phyloP scores from a whole-genome alignment of 352 stramenopile genomes.

The Phytophthora quininea region DNA sequence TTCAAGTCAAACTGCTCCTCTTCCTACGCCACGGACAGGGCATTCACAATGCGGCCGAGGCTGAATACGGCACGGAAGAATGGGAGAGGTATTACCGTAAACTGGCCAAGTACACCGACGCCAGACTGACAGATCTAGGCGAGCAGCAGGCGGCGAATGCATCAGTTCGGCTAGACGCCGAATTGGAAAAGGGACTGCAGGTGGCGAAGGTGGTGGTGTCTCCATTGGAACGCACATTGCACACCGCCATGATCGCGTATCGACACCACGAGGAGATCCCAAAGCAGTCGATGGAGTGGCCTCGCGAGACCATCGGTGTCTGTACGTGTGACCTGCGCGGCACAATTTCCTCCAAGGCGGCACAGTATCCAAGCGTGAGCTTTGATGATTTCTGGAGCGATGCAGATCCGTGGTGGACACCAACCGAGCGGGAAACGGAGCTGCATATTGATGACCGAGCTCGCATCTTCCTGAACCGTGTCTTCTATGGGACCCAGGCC shows the following conservation, averaged over 20 bases:
- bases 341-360: conserved; percentile 26
- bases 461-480: conserved; percentile 23
- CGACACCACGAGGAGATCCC: conserved; percentile 20
- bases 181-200: conserved; percentile 18
- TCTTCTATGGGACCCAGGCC: conserved; percentile 20
- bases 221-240: conserved; percentile 27
- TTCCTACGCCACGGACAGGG: conserved; percentile 37
- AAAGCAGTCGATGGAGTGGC: conserved; percentile 24
- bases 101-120: conserved; percentile 31
- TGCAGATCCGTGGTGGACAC: conserved; percentile 34
- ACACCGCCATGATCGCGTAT: conserved; percentile 30
- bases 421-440: conserved; percentile 27
- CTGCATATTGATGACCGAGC: conserved; percentile 21
- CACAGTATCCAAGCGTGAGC: conserved; percentile 24
- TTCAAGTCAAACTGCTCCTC: conserved; percentile 28
- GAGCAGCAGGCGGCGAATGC: conserved; percentile 26
- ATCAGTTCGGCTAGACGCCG: conserved; percentile 17
- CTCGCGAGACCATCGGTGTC: conserved; percentile 28
- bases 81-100: conserved; percentile 37
- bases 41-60: conserved; percentile 36
- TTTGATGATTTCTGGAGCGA: conserved; percentile 28
- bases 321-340: conserved; percentile 32
- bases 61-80: conserved; percentile 32
- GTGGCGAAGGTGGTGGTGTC: conserved; percentile 32
- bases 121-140: conserved; percentile 23